These are phyloP conservation scores for Cladosporium sp. DNA, from an alignment of 2,329 filamentous ascomycete genomes.

Conservation along the genomic window DNA sequence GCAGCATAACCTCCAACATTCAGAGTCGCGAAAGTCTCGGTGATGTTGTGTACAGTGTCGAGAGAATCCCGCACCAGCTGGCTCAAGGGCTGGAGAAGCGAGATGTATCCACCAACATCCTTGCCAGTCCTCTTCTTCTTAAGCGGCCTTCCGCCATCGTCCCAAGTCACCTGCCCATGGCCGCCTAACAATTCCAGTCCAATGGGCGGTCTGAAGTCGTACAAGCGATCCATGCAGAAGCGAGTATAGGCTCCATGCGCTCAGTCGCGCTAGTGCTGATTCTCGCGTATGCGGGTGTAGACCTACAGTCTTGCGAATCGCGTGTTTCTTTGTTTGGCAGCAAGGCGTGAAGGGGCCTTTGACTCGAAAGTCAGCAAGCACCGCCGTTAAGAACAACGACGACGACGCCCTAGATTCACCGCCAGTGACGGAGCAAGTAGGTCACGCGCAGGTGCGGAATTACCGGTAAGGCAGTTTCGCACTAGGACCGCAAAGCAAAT, in stretches of 20 bases:
- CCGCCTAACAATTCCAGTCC: constrained; percentile 2
- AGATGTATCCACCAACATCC: constrained; percentile 11
- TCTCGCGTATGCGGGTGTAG: background rate
- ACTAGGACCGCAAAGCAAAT: constrained; percentile 9
- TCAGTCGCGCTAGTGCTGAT: background rate
- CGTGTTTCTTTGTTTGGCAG: background rate
- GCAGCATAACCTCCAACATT: constrained; percentile 2
- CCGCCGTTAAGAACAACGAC: background rate
- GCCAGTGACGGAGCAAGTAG: background rate
- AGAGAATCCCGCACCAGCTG: constrained; percentile 15
- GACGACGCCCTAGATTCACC: constrained; percentile 4
- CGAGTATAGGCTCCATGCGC: constrained; percentile 2
- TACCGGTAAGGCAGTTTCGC: background rate
- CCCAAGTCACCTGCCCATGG: constrained; percentile 1
- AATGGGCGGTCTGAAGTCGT: constrained; percentile 10
- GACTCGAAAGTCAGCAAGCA: background rate
- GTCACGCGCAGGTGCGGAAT: constrained; percentile 1
- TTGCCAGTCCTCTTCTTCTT: constrained; percentile 16
- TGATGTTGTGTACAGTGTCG: constrained; percentile 14
- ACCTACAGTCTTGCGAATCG: background rate
- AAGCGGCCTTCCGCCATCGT: constrained; percentile 5
- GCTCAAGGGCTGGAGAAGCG: constrained; percentile 16
- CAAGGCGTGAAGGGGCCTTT: background rate
- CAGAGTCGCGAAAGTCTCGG: background rate
- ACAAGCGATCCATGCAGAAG: constrained; percentile 17